phyloP scores from a whole-genome alignment of 176 grass and related monocot genomes.

The Paspalum notatum region DNA sequence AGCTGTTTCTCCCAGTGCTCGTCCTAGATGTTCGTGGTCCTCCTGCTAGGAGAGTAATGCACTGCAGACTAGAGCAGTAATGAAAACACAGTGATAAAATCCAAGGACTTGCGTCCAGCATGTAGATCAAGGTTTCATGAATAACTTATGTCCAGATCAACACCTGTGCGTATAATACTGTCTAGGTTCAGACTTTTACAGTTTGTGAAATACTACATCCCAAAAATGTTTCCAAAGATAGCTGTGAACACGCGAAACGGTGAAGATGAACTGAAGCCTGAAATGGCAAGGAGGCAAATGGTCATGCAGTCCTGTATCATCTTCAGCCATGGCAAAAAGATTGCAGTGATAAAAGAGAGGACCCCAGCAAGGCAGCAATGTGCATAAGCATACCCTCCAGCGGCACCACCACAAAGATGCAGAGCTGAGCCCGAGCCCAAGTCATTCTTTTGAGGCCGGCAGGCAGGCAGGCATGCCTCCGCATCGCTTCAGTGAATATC shows the following conservation, averaged over 20 bases:
- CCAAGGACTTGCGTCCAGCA: neutral
- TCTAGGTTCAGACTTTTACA: no score
- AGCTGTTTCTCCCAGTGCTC: neutral
- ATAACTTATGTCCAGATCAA: neutral
- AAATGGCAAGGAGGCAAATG: slow-evolving; percentile 16
- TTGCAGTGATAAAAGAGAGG: slow-evolving; percentile 51
- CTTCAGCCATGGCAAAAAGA: slow-evolving; percentile 35
- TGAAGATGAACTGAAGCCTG: neutral
- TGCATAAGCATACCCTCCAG: slow-evolving; percentile 16
- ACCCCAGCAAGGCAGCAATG: slow-evolving; percentile 17
- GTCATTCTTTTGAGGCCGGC: slow-evolving; percentile 53
- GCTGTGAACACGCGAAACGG: neutral
- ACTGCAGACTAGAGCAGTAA: neutral
- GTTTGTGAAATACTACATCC: no score
- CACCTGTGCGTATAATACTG: neutral
- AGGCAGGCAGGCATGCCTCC: slow-evolving; percentile 42
- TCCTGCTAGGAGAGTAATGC: neutral
- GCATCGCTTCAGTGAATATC: slow-evolving; percentile 23
- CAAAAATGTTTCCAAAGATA: neutral
- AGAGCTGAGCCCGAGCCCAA: slow-evolving; percentile 12
- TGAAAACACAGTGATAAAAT: slow-evolving; percentile 2
- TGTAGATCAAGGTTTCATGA: neutral
- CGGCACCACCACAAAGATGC: neutral
- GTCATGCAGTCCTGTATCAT: slow-evolving; percentile 21
- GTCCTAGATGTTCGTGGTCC: slow-evolving; percentile 1